Evolutionary conservation across 78 protist genomes (phyloP).

Genomic region (Creolimax fragrantissima): DNA sequence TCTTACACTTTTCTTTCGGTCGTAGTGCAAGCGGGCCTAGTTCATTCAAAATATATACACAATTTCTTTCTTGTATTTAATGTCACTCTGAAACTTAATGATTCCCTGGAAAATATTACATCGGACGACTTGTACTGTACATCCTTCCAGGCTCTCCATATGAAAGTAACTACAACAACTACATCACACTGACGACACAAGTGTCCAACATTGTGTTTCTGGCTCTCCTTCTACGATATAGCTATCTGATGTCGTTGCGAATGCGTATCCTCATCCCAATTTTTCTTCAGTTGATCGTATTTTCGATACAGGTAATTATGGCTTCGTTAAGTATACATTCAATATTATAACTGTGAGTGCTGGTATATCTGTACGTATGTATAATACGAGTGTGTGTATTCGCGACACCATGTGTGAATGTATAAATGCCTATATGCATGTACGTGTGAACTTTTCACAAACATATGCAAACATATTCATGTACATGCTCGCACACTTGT

Average conservation of each 20-base stretch:
- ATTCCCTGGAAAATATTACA: no score
- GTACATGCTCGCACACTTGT: background rate
- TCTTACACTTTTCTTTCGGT: no score
- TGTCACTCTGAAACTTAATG: no score
- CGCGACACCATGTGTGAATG: background rate
- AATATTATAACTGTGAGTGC: no score
- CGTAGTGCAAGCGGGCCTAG: no score
- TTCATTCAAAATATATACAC: no score
- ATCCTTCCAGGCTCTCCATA: background rate
- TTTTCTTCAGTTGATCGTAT: background rate
- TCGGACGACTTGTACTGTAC: no score
- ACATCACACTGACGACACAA: conserved; percentile 39
- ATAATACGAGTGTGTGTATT: background rate
- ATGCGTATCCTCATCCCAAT: background rate
- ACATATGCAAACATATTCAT: background rate
- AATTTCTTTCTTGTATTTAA: no score
- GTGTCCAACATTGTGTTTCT: background rate
- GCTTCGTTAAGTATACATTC: no score
- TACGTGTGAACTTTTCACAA: no score
- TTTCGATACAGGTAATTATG: background rate
- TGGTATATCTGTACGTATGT: no score
- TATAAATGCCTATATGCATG: background rate
- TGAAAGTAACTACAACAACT: background rate
- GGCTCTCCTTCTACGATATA: background rate
- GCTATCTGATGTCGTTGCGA: background rate